Base-by-base conservation (phyloP, 2,329 filamentous ascomycete genomes). In the Claviceps spartinae region DNA sequence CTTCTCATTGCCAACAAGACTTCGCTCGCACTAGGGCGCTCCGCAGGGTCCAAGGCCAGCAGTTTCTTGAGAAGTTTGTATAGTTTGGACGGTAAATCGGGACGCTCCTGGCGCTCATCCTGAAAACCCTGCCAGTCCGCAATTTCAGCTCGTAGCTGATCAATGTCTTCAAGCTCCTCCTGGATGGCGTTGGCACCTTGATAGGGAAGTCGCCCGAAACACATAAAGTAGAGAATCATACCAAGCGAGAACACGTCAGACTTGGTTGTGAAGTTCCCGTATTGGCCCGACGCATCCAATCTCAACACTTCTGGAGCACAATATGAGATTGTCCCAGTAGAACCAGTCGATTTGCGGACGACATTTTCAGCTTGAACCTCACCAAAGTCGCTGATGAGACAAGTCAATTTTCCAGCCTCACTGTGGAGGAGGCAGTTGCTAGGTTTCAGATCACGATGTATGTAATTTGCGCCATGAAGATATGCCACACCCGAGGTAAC, bases 171-270 rank as follows among this genome's bases (percentile, higher is more conserved):
- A 52, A 88, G 82, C 62, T 97, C 91, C 65, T 97, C 91, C 54
- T 95, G 81, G 22, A 94, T 75, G 3, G 84, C 77, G 63, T 97
- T 91, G 50, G 90, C 88, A 59, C 85, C 86, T 24, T 71, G 75
- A 63, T 97, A 98, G 0, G 93, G 93, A 11, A 98, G 75, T 47
- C 84, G 78, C 1, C 85, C 88, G 64, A 98, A 98, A 65, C 93
- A 98, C 76, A 98, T 85, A 63, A 98, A 98, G 66, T 97, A 95
- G 3, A 98, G 76, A 52, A 97, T 97, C 91, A 98, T 96, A 48
- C 93, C 93, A 0, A 98, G 73, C 1, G 90, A 96, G 67, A 98
- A 98, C n/a, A 98, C 86, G 62, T 98, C 93, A 0, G 90, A 96
- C 63, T 97, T 98, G 26, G 88, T 90, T 0, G 89, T 95, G 62